These are phyloP conservation scores for Raffaelea ambrosiae DNA, from an alignment of 2,329 filamentous ascomycete genomes.

Conservation along the genomic window DNA sequence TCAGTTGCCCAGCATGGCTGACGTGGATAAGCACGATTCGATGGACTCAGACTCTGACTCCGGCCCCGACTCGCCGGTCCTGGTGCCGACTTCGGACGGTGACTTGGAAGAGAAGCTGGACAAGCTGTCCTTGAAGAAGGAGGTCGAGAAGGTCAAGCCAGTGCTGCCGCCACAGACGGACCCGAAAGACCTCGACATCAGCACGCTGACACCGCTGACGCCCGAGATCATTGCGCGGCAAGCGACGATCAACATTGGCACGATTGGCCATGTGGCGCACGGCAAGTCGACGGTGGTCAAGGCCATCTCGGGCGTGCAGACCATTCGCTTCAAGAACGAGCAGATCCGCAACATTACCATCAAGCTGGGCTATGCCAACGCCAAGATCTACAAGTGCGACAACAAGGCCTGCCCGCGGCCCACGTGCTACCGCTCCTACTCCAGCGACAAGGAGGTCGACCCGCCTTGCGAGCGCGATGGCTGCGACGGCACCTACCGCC, in stretches of 20 bases:
- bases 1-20: constrained; percentile 33
- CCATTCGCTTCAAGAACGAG: constrained; percentile 99
- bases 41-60: constrained; percentile 64
- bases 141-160: constrained; percentile 37
- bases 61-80: constrained; percentile 50
- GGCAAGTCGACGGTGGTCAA: constrained; percentile 98
- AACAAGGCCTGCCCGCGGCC: constrained; percentile 84
- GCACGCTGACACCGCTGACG: constrained; percentile 71
- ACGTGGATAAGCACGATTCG: constrained; percentile 52
- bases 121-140: constrained; percentile 85
- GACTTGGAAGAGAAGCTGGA: constrained; percentile 56
- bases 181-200: constrained; percentile 78
- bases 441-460: constrained; percentile 98
- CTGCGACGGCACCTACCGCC: constrained; percentile 76
- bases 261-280: constrained; percentile 97
- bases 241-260: constrained; percentile 98
- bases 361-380: constrained; percentile 98
- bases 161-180: constrained; percentile 80
- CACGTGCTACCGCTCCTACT: constrained; percentile 93
- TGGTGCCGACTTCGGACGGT: constrained; percentile 48
- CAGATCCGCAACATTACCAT: constrained; percentile 98
- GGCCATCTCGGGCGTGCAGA: constrained; percentile 97
- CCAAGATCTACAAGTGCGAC: constrained; percentile 99
- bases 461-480: constrained; percentile 92
- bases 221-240: constrained; percentile 96